Conservation (phyloP, 2,329 filamentous ascomycete genomes). For the Celoporthe dispersa region DNA sequence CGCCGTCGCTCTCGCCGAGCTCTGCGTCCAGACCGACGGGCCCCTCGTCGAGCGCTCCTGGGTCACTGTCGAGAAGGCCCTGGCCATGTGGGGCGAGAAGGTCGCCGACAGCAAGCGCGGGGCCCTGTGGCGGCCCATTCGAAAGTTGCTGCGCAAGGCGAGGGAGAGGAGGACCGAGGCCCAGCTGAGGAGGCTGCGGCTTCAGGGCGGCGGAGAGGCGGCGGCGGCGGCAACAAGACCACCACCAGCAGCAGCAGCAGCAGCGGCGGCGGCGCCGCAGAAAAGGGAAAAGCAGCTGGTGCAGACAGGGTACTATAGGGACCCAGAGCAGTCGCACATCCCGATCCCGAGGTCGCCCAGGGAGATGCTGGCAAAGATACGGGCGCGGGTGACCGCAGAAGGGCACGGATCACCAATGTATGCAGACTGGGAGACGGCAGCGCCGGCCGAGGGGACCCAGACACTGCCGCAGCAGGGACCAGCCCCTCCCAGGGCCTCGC, state of each 20-base stretch:
- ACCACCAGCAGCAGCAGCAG: constrained; percentile 5
- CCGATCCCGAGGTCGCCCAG: constrained; percentile 3
- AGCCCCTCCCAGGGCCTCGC: not conserved
- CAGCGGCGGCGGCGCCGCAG: not conserved
- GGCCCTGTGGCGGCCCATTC: constrained; percentile 58
- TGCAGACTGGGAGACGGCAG: not conserved
- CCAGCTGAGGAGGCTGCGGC: constrained; percentile 35
- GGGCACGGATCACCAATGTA: not conserved
- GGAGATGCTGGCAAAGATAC: not conserved
- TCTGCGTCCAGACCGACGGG: constrained; percentile 53
- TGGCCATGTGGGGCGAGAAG: constrained; percentile 46
- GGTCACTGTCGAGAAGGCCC: constrained; percentile 51
- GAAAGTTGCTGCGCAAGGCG: constrained; percentile 57
- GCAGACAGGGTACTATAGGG: not conserved
- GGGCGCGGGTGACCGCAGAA: not conserved
- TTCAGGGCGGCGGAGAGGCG: constrained; percentile 25
- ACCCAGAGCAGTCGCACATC: not conserved
- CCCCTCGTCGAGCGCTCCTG: constrained; percentile 54
- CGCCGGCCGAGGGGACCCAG: not conserved
- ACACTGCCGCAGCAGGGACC: not conserved
- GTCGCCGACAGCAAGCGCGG: constrained; percentile 56
- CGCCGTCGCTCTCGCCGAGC: constrained; percentile 56
- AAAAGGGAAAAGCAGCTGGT: not conserved
- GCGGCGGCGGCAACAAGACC: constrained; percentile 3
- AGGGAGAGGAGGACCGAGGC: constrained; percentile 44